These are phyloP conservation scores for Claviceps sp. DNA, from an alignment of 2,329 filamentous ascomycete species.

Conservation along the genomic window DNA sequence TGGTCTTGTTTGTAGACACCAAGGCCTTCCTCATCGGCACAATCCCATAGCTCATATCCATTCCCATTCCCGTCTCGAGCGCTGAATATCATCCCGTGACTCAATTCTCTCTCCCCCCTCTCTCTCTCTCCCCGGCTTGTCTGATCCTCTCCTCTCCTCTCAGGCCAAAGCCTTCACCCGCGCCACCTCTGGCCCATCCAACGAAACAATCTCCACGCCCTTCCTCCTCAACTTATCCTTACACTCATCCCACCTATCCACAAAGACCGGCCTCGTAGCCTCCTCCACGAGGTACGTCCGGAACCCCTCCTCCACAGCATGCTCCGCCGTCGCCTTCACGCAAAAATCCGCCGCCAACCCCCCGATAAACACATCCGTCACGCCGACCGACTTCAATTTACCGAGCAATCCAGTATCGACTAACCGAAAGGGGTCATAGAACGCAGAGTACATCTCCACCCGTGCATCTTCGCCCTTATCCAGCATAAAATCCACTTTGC, in stretches of 20 bases:
- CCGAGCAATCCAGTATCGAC: conserved; percentile 49
- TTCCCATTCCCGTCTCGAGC: too few relatives aligned
- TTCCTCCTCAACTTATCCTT: conserved; percentile 38
- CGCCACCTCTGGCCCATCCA: conserved; percentile 11
- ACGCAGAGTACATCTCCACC: conserved; percentile 91
- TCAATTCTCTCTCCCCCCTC: too few relatives aligned
- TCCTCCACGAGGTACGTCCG: conserved; percentile 65
- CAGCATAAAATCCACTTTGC: conserved; percentile 50
- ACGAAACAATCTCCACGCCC: conserved; percentile 50
- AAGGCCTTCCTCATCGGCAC: too few relatives aligned
- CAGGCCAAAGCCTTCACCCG: conserved; percentile 9
- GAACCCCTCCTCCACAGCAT: conserved; percentile 67
- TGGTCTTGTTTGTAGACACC: too few relatives aligned
- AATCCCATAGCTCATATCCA: too few relatives aligned
- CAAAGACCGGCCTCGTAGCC: conserved; percentile 60
- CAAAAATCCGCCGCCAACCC: conserved; percentile 86
- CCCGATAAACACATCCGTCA: conserved; percentile 75
- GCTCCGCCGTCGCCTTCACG: conserved; percentile 67
- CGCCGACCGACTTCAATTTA: conserved; percentile 37
- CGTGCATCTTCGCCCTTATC: conserved; percentile 63
- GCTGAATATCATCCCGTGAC: too few relatives aligned
- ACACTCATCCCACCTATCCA: conserved; percentile 40
- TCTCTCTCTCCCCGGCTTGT: too few relatives aligned
- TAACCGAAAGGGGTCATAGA: conserved; percentile 65
- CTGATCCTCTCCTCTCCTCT: neutral